Evolutionary conservation across 768 basidiomycete genomes (phyloP), one percentile per base, ranked within the genome.

Genomic region (Trametes cingulata): DNA sequence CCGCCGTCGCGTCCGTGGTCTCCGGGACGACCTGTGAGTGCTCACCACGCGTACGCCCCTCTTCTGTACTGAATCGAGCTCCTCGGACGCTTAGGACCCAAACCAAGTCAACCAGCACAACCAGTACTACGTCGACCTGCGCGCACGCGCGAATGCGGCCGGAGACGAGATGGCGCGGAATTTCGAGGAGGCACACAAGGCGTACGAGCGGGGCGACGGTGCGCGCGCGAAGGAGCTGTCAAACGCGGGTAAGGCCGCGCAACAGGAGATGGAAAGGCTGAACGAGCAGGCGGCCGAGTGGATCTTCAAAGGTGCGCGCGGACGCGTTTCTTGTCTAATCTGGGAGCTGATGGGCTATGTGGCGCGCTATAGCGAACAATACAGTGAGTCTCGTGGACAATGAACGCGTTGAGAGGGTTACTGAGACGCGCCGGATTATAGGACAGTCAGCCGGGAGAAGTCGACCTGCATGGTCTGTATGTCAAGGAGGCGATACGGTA

Each of bases 401-500:
- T 20, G 19, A 14, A 24, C 24, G 41, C 29, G 15, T 55, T 52
- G 19, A 51, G 12, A 13, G 25, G 12, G 9, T 14, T n/a, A 22
- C 20, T 43, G 19, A 43, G 27, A 5, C 8, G 22, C 10, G 17
- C 3, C 12, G 13, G 27, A 6, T 10, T 52, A 42, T 67, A 87
- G 83, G 85, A 90, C 61, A 86, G 87, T 52, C 73, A 82, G 58
- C 80, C 81, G 0, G 90, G 88, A 1, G 90, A 94, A 71, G 76
- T 97, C 45, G 92, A 98, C 73, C 75, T 98, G 22, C 95, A 98
- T 69, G 95, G 93, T 1, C 76, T 98, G 3, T 96, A 92, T 72
- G 95, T 96, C 61, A 93, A 93, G 69, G 96, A 98, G 74, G 93
- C 95, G 20, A 85, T 96, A 48, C 77, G 81, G 42, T 81, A 80